A percentile compares a stretch with the other conserved stretches of the same genome.
phyloP scores from a whole-genome alignment of 371 early-diverging fungal genomes.

The Mortierella sp. region DNA sequence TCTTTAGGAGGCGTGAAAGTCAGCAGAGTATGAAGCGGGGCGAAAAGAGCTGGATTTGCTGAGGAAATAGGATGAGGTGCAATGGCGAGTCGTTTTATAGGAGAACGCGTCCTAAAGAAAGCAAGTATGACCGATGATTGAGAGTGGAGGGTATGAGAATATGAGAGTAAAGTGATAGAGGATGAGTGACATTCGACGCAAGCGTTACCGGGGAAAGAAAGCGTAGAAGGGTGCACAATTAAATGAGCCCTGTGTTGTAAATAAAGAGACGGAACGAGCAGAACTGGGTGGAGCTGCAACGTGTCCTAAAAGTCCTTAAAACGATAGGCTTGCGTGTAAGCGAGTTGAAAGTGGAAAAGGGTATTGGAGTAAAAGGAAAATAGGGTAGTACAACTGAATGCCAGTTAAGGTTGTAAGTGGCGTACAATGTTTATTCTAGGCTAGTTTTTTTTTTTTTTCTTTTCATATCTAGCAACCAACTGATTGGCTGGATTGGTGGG shows the following conservation, averaged over 20 bases:
- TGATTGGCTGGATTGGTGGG: too few relatives aligned
- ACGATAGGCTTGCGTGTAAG: background rate
- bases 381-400: too few relatives aligned
- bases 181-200: background rate
- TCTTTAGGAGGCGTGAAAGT: background rate
- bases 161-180: background rate
- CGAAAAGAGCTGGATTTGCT: background rate
- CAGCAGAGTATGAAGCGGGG: background rate
- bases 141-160: background rate
- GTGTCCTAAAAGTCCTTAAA: background rate
- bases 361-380: too few relatives aligned
- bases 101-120: too few relatives aligned
- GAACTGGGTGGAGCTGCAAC: background rate
- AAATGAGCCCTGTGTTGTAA: background rate
- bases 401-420: too few relatives aligned
- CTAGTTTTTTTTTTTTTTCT: too few relatives aligned
- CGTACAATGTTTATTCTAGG: too few relatives aligned
- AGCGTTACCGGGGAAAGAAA: background rate
- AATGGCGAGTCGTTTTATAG: background rate
- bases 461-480: too few relatives aligned
- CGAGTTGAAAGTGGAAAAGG: too few relatives aligned
- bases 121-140: too few relatives aligned
- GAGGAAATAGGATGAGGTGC: background rate
- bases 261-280: background rate
- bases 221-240: background rate